Base-by-base conservation (phyloP, 23 red algal genomes). In the Gracilaria caudata region DNA sequence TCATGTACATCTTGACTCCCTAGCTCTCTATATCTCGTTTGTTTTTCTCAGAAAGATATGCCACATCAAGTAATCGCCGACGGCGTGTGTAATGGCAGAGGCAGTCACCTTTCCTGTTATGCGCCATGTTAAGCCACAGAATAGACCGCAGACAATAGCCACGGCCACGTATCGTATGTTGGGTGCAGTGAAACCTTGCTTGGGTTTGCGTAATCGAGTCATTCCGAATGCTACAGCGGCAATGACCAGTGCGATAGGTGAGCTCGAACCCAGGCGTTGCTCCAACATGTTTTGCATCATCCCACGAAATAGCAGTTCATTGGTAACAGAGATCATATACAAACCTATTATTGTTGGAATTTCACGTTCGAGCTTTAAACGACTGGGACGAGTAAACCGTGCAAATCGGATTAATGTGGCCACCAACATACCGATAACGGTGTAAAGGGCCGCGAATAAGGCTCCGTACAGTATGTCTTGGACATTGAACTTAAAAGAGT, bases 261-360 rank as follows among this genome's bases (percentile, higher is more conserved):
- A 92, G 29, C 54, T 46, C 23, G 54, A 21, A 73, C 79, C 78
- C 19, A 84, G 65, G 14, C 68, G 64, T 32, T 83, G 78, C 47
- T 82, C 70, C 13, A 92, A 64, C 78, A 83, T 77, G 59, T 92
- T 92, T 36, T 92, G 89, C 35, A 83, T 82, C 32, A 92, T 35
- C 17, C 78, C 89, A 28, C 89, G 79, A 44, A 84, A 92, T 19
- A 92, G 47, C 49, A 92, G 21, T 64, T 92, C 89, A 20, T 92
- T 79, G 7, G 77, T 74, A 29, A 92, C 47, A 40, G 79, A 26
- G 51, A 47, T 66, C 77, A 84, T 77, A 41, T 84, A 92, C 26
- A 84, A 39, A 61, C 78, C 89, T 19, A 83, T 28, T 23, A 78
- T 28, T 8, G 65, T 76, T 49, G 65, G 58, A 54, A 73, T 33